Percentiles rank a stretch among this genome's conserved stretches.
Conservation (phyloP, 1,284 basidiomycete genomes). For the Taiwanofungus camphoratus region DNA sequence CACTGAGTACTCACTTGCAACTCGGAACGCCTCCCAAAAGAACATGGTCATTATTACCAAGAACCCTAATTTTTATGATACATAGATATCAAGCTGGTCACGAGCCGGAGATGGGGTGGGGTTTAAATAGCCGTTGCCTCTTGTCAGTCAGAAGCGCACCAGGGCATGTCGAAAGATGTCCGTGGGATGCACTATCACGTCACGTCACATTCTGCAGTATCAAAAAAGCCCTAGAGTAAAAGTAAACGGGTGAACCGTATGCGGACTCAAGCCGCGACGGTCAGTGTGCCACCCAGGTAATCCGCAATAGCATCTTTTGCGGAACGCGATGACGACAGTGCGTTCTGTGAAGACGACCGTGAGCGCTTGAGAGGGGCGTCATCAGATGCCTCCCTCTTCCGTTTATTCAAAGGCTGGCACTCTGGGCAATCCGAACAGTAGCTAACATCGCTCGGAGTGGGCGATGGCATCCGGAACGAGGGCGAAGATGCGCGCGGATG, state of each 20-base stretch:
- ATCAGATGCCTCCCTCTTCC: conserved; percentile 17
- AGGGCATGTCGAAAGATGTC: not conserved
- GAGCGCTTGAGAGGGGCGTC: conserved; percentile 18
- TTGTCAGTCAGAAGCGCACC: too few species aligned
- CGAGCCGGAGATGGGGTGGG: not conserved
- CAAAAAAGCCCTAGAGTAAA: not conserved
- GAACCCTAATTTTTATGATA: too few species aligned
- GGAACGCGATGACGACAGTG: conserved; percentile 1
- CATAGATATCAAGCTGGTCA: not conserved
- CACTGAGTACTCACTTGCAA: too few species aligned
- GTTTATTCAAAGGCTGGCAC: conserved; percentile 20
- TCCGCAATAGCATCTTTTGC: not conserved
- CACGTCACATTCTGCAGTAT: not conserved
- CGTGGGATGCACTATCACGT: not conserved
- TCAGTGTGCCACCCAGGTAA: not conserved
- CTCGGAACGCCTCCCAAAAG: too few species aligned
- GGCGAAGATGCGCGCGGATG: conserved; percentile 11
- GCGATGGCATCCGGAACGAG: conserved; percentile 21
- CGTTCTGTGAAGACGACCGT: conserved; percentile 9
- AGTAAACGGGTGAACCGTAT: not conserved
- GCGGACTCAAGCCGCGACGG: not conserved
- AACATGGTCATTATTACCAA: too few species aligned
- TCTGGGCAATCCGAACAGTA: conserved; percentile 28
- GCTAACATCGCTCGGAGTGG: conserved; percentile 22
- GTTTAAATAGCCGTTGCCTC: not conserved